A percentile compares a stretch with the other conserved stretches of the same genome.
phyloP scores from a whole-genome alignment of 2,329 filamentous ascomycete species.

The Orbilia quercus region DNA sequence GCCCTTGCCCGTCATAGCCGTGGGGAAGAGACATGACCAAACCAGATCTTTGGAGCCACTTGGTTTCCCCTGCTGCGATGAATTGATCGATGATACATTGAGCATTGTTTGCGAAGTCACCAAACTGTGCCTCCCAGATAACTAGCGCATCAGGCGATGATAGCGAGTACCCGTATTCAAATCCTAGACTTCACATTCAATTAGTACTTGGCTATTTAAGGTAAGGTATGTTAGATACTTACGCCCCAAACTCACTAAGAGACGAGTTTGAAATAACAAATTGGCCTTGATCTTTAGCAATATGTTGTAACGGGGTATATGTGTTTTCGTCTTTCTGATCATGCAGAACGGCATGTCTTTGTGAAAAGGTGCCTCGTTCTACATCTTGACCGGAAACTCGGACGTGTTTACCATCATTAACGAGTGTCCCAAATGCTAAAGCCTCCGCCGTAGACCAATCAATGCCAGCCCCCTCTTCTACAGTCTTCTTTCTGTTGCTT shows the following conservation, averaged over 20 bases:
- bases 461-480: slow-evolving; percentile 90
- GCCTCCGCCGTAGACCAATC: slow-evolving; percentile 98
- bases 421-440: slow-evolving; percentile 90
- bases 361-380: slow-evolving; percentile 98
- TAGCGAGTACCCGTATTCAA: slow-evolving; percentile 98
- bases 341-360: slow-evolving; percentile 95
- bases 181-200: slow-evolving; percentile 78
- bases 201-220: slow-evolving; percentile 25
- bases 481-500: slow-evolving; percentile 81
- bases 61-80: slow-evolving; percentile 94
- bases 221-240: slow-evolving; percentile 62
- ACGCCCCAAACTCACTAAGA: slow-evolving; percentile 75
- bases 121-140: slow-evolving; percentile 99
- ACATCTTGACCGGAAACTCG: slow-evolving; percentile 96
- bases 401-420: slow-evolving; percentile 93
- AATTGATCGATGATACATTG: slow-evolving; percentile 99
- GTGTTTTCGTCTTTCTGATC: slow-evolving; percentile 95
- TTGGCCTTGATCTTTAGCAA: slow-evolving; percentile 90
- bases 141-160: slow-evolving; percentile 96
- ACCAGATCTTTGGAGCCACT: slow-evolving; percentile 98
- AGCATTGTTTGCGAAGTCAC: slow-evolving; percentile 99
- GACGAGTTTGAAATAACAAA: slow-evolving; percentile 99
- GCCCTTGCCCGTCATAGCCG: slow-evolving; percentile 97
- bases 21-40: slow-evolving; percentile 96
- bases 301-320: slow-evolving; percentile 89